Base-by-base conservation (phyloP, 2,329 filamentous ascomycete genomes). In the Magnaporthiopsis poae region DNA sequence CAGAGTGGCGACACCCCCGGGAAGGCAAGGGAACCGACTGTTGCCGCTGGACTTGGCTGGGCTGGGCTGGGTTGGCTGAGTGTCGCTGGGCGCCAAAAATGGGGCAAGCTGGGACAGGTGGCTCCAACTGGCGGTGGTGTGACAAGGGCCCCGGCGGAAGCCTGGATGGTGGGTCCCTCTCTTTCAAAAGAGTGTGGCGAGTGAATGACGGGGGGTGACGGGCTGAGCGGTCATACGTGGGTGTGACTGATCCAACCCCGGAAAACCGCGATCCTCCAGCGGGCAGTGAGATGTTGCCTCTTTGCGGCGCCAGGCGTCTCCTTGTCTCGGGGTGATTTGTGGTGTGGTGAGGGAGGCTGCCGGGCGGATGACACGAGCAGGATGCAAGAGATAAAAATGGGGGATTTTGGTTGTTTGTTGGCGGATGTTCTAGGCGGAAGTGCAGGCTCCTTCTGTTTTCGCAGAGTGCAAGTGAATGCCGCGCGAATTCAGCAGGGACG, bases 381-480 rank as follows among this genome's bases (percentile, higher is more conserved):
- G 46, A 21, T n/a, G 46, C 46, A 56, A 9, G n/a, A 56, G 11
- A n/a, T 56, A 56, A 9, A 56, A 56, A 56, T 21, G n/a, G 31
- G 31, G 5, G 31, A 2, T 31, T 31, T 31, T 31, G 39, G 39
- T 5, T 12, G 4, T 60, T 60, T 25, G 59, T 65, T 65, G 68
- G 68, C 65, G 67, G 67, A 69, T 69, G 67, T 67, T 67, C 35
- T n/a, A 62, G 65, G 61, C 67, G 63, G 66, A 39, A 36, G 62
- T 63, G 56, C 62, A 46, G 33, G 68, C 70, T 67, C 66, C 70
- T 70, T 71, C 70, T 74, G 61, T 71, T 72, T 72, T 73, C 74
- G 74, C 74, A 75, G 73, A 15, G 71, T 71, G 74, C 75, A 75
- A 76, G 71, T 74, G 71, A 77, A 76, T 77, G 74, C 74, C 72